phyloP scores from a whole-genome alignment of 768 basidiomycete species.

The Cystoderma amianthinum region DNA sequence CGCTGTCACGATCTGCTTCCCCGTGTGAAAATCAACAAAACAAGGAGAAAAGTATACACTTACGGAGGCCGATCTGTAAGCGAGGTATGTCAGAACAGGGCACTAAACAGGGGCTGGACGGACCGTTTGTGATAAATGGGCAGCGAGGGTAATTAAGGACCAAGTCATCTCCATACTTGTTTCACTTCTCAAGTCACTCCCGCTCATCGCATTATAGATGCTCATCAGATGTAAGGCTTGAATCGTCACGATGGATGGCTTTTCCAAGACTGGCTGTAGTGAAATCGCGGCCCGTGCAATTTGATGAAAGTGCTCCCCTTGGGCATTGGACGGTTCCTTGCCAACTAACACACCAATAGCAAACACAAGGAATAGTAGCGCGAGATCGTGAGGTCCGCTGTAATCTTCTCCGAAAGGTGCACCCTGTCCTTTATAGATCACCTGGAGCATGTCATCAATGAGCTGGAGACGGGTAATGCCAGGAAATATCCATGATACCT shows the following conservation, averaged over 20 bases:
- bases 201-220: conserved; percentile 66
- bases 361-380: conserved; percentile 48
- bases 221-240: conserved; percentile 65
- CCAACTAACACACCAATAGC: conserved; percentile 47
- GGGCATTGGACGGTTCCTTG: conserved; percentile 19
- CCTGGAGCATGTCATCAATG: conserved; percentile 56
- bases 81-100: too few species aligned
- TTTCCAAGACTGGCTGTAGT: conserved; percentile 63
- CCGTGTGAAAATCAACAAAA: neutral
- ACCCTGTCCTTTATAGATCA: conserved; percentile 50
- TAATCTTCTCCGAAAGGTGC: conserved; percentile 29
- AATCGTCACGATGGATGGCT: conserved; percentile 64
- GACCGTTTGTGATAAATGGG: conserved; percentile 61
- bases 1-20: conserved; percentile 54
- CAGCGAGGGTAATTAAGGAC: conserved; percentile 57
- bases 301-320: conserved; percentile 63
- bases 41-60: conserved; percentile 16
- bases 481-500: conserved; percentile 54
- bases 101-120: conserved; percentile 23
- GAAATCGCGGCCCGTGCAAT: conserved; percentile 59
- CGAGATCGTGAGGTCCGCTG: conserved; percentile 40
- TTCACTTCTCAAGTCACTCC: conserved; percentile 51
- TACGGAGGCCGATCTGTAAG: conserved; percentile 59
- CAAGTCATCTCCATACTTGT: conserved; percentile 71
- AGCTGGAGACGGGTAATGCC: conserved; percentile 59